Evolutionary conservation across 495 filamentous ascomycete genomes (phyloP).

Genomic region (Haplographium delicatum): DNA sequence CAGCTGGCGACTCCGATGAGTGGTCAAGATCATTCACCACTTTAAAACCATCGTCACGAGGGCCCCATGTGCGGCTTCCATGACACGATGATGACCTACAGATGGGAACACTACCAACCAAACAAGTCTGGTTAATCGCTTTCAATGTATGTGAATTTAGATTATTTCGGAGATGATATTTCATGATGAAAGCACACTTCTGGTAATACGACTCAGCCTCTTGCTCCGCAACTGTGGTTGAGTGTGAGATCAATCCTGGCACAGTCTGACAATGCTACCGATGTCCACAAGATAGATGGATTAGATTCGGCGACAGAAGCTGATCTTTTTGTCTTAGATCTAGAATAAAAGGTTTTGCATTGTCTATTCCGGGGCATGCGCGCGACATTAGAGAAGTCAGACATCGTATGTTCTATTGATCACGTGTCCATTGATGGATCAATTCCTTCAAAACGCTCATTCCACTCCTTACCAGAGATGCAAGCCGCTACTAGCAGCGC

Average conservation of each 20-base stretch:
- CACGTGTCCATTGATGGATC: too few relatives aligned
- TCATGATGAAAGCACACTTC: constrained; percentile 62
- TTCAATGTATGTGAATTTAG: neutral
- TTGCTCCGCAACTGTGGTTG: constrained; percentile 50
- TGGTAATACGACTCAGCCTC: constrained; percentile 69
- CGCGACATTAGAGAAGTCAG: too few relatives aligned
- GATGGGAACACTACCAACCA: constrained; percentile 67
- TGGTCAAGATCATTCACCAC: constrained; percentile 55
- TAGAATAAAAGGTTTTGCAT: too few relatives aligned
- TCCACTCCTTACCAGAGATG: too few relatives aligned
- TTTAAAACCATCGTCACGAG: constrained; percentile 99
- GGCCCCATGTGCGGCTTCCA: constrained; percentile 77
- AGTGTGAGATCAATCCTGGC: constrained; percentile 62
- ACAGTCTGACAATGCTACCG: constrained; percentile 79
- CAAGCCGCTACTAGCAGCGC: too few relatives aligned
- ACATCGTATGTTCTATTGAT: too few relatives aligned
- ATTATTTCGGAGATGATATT: neutral
- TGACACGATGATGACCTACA: constrained; percentile 98
- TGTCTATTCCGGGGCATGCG: too few relatives aligned
- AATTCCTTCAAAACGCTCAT: too few relatives aligned
- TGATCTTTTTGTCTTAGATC: too few relatives aligned
- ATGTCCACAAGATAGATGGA: too few relatives aligned
- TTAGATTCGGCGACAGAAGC: too few relatives aligned
- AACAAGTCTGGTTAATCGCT: too few relatives aligned
- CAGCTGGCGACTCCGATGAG: constrained; percentile 82